Evolutionary conservation across 352 stramenopile genomes (phyloP).

Genomic region (Globisporangium uncinulatum): DNA sequence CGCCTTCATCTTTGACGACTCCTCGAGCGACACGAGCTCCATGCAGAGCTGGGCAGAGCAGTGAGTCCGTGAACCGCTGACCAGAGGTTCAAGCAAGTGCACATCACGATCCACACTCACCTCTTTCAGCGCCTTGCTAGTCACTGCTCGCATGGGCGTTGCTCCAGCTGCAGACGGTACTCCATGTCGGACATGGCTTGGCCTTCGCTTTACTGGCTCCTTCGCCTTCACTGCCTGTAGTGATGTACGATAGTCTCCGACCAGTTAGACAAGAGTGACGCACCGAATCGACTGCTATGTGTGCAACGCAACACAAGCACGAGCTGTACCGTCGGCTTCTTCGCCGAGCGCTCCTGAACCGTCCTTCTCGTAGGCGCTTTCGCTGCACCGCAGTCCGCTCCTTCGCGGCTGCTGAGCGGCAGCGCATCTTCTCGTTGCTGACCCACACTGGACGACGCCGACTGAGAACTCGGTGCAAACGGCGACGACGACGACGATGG

Average conservation of each 20-base stretch:
- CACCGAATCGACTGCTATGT: too few relatives aligned
- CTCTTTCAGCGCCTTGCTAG: conserved; percentile 13
- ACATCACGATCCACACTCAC: background rate
- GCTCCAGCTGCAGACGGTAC: background rate
- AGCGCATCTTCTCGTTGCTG: background rate
- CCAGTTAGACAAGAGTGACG: too few relatives aligned
- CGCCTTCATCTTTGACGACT: conserved; percentile 9
- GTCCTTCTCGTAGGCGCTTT: too few relatives aligned
- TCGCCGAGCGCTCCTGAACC: too few relatives aligned
- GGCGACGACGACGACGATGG: background rate
- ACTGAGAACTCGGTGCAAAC: conserved; percentile 2
- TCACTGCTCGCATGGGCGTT: background rate
- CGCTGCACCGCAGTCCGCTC: too few relatives aligned
- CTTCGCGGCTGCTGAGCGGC: background rate
- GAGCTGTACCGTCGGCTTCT: background rate
- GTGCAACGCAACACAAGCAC: too few relatives aligned
- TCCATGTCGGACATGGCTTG: background rate
- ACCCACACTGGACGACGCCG: background rate
- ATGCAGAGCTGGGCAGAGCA: conserved; percentile 8
- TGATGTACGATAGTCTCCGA: background rate
- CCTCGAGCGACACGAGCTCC: conserved; percentile 15
- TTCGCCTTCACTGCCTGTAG: conserved; percentile 2
- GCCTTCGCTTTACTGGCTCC: background rate
- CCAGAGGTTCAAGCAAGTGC: background rate
- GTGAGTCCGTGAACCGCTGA: background rate